phyloP scores from a whole-genome alignment of 768 basidiomycete genomes.

The Agaricus sinodeliciosus region DNA sequence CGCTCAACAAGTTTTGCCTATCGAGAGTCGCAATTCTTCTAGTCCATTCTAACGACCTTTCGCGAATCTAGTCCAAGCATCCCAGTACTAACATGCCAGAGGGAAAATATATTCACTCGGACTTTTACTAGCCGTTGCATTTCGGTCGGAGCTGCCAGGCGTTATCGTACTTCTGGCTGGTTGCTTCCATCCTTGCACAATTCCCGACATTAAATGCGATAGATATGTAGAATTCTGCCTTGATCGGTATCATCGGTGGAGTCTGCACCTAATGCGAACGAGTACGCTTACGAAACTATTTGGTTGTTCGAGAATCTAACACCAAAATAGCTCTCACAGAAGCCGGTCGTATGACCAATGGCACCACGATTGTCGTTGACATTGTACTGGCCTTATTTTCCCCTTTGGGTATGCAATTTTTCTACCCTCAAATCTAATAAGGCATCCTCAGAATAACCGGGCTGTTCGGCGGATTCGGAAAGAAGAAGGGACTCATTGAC shows the following conservation, averaged over 20 bases:
- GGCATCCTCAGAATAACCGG: neutral
- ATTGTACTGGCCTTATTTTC: conserved; percentile 35
- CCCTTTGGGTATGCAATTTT: conserved; percentile 31
- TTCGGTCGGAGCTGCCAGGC: conserved; percentile 35
- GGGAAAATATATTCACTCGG: conserved; percentile 24
- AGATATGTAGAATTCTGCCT: conserved; percentile 26
- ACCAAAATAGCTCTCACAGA: conserved; percentile 14
- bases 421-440: neutral
- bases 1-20: neutral
- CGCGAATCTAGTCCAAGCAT: conserved; percentile 8
- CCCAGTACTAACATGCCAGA: conserved; percentile 13
- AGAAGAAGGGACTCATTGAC: conserved; percentile 33
- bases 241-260: conserved; percentile 41
- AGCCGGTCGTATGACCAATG: conserved; percentile 32
- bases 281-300: conserved; percentile 16
- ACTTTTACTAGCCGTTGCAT: conserved; percentile 45
- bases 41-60: conserved; percentile 14
- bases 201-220: neutral
- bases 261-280: conserved; percentile 23
- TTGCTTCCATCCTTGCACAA: neutral
- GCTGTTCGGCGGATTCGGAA: conserved; percentile 35
- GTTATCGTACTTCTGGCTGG: conserved; percentile 30
- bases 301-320: neutral
- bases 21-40: conserved; percentile 19
- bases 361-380: conserved; percentile 36